Evolutionary conservation across 495 filamentous ascomycete genomes (phyloP), one percentile per base, ranked within the genome.

Genomic region (Schizothecium vesticola): DNA sequence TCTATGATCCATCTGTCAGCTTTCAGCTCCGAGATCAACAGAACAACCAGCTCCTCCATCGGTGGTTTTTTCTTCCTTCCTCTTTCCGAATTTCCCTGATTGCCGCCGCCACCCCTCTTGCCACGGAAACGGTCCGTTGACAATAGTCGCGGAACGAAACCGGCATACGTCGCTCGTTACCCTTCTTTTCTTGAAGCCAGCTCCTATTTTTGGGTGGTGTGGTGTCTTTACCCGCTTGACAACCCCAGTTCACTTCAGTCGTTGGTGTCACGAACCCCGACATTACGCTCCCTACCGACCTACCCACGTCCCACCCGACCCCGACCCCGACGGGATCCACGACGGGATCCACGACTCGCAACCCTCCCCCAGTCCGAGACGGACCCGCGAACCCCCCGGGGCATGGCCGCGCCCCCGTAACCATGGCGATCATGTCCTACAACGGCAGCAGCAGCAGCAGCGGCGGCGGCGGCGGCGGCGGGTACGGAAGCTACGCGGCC

Each of bases 321-420:
- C 36, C 36, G 1, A 51, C 6, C 36, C 36, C 36, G 36, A 51
- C 36, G 3, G 26, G 6, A 2, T 6, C 3, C 13, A 16, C 43
- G 43, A 43, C 36, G 13, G 36, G 31, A 33, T 3, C 10, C 12
- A 33, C 31, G 3, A 33, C 31, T 12, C 31, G 3, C 1, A 33
- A 13, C 31, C 31, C 31, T 11, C 12, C 1, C 31, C 10, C 31
- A 10, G 9, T 33, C 31, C 31, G 31, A 33, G 31, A 33, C 31
- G 12, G 10, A 51, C 43, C 33, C 13, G 1, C 16, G 43, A 51
- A 43, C 4, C 33, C 33, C 3, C 6, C 43, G 43, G 59, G 59
- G 59, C 70, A 76, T 76, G 74, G 74, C 74, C 59, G 66, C 69
- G 65, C 67, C 73, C 24, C 28, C 21, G 43, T 51, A 51, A 51